Base-by-base conservation (phyloP, 2,329 filamentous ascomycete species). In the Aspergillus sp. region DNA sequence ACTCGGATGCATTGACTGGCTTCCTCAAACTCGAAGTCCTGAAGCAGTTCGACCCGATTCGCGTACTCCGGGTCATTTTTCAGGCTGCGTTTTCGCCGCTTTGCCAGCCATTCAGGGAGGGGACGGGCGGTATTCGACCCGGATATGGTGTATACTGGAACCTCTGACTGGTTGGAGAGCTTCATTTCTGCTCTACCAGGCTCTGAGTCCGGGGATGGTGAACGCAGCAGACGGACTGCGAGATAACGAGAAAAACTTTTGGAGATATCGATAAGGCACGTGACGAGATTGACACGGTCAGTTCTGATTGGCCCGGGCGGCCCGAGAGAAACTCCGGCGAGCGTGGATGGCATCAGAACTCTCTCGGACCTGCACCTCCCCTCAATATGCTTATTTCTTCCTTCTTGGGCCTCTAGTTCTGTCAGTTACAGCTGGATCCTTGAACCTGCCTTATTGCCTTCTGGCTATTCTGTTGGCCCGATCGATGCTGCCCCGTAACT, bases 21-120 rank as follows among this genome's bases (percentile, higher is more conserved):
- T 63, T 94, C 88, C 51, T 95, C 88, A 51, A 98, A 96, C 54
- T 93, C 88, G 59, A 98, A 98, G 55, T 98, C 91, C 53, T 98
- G 91, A 24, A 98, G 73, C 36, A 98, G 71, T 61, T 98, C 91
- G 48, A 98, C 80, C 44, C 91, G 82, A 58, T 86, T 94, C 42
- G 88, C 81, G 62, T 89, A 96, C 55, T 95, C 89, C 39, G 82
- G 72, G 55, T 96, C 89, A 46, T 89, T 79, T 63, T 96, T 96
- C 47, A 95, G 67, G 54, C 84, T 93, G 57, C 83, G 75, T 69
- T 95, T 96, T 56, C 89, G 73, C 49, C 86, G 81, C 44, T 86
- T 75, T 20, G 86, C 82, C 39, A 98, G 82, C 88, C 91, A 98
- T 64, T 98, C 91, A 39, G 91, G 91, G 17, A 98, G 72, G 13